A percentile compares a stretch with the other conserved stretches of the same genome.
Evolutionary conservation across 495 filamentous ascomycete species (phyloP).

Genomic region (Penicillium angulare): DNA sequence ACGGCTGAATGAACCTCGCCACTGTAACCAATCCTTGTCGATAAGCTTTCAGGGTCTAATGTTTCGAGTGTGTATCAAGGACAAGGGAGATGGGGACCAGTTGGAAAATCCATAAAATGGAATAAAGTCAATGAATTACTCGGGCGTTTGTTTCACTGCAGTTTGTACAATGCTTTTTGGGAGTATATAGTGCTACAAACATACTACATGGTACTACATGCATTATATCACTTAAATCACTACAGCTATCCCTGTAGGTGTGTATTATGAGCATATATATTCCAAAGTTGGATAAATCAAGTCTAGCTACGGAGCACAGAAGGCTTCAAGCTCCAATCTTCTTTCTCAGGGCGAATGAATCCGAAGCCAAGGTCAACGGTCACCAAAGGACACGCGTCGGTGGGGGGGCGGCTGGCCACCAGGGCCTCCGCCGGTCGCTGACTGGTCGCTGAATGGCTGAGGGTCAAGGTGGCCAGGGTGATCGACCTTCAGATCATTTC

Average conservation of each 20-base stretch:
- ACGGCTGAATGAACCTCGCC: constrained; percentile 10
- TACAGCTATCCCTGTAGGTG: no score
- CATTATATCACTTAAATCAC: no score
- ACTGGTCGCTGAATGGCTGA: constrained; percentile 24
- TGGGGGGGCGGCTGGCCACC: constrained; percentile 15
- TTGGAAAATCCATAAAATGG: background rate
- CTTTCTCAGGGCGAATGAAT: no score
- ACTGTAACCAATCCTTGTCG: constrained; percentile 5
- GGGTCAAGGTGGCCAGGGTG: constrained; percentile 17
- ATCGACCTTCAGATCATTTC: constrained; percentile 29
- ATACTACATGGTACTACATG: no score
- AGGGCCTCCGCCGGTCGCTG: constrained; percentile 13
- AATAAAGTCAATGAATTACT: background rate
- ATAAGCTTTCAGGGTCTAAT: constrained; percentile 18
- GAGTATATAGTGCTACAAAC: no score
- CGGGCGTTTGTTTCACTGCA: no score
- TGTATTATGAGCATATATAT: no score
- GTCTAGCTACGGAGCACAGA: no score
- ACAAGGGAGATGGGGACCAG: no score
- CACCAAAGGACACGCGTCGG: constrained; percentile 25
- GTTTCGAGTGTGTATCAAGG: background rate
- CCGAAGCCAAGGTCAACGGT: background rate
- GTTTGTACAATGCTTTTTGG: no score
- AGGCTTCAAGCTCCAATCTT: no score
- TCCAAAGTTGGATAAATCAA: no score